Conservation (phyloP, 345 rosid species). For the Excoecaria cochinchinensis region DNA sequence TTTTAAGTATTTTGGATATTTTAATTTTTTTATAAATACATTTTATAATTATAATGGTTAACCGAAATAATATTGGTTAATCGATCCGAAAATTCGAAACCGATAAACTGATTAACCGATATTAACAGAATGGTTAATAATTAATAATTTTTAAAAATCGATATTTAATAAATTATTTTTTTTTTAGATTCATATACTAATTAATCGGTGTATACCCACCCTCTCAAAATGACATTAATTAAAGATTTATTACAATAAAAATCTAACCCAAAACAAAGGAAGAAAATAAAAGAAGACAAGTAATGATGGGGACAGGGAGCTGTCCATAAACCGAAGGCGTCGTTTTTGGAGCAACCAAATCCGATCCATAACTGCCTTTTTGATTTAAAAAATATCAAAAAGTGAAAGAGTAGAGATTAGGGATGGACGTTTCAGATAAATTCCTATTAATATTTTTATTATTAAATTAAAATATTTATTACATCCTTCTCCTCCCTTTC, state of each 20-base stretch:
- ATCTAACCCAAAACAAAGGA: not conserved
- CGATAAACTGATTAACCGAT: too few relatives aligned
- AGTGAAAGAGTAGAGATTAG: constrained; percentile 25
- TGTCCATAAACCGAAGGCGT: constrained; percentile 1
- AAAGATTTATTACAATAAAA: not conserved
- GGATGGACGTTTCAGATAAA: constrained; percentile 31
- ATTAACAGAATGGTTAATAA: too few relatives aligned
- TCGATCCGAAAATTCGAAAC: too few relatives aligned
- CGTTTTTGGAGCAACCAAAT: not conserved
- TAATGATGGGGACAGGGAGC: constrained; percentile 2
- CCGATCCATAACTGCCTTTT: not conserved
- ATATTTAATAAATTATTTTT: too few relatives aligned
- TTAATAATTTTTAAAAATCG: too few relatives aligned
- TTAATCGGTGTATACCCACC: too few relatives aligned
- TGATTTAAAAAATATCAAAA: not conserved
- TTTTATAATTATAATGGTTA: too few relatives aligned
- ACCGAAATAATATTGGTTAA: too few relatives aligned
- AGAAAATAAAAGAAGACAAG: not conserved
- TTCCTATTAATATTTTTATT: not conserved
- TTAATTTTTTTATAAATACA: too few relatives aligned
- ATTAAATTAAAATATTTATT: not conserved
- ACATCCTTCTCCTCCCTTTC: not conserved
- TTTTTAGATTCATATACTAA: too few relatives aligned
- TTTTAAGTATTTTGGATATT: too few relatives aligned
- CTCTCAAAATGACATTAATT: too few relatives aligned